Conservation (phyloP, 2,329 filamentous ascomycete species). For the Curvularia sp. region DNA sequence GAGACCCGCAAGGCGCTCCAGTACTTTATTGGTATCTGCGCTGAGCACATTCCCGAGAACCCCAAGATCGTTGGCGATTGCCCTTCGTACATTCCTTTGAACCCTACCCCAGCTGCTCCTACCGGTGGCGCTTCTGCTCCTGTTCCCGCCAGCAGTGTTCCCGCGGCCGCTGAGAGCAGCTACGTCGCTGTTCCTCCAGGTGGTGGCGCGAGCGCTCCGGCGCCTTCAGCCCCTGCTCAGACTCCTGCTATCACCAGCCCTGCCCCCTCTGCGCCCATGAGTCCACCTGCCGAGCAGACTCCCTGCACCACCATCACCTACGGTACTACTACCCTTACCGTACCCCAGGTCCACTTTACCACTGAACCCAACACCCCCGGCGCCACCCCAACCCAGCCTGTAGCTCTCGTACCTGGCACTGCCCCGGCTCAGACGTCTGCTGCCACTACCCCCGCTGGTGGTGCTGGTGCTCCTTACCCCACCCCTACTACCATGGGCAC, state of each 20-base stretch:
- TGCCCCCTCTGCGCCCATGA: slow-evolving; percentile 1
- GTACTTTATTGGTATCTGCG: slow-evolving; percentile 93
- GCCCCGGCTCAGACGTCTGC: slow-evolving; percentile 44
- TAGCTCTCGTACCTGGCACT: slow-evolving; percentile 48
- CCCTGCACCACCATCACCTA: slow-evolving; percentile 54
- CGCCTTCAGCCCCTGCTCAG: slow-evolving; percentile 7
- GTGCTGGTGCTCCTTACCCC: slow-evolving; percentile 30
- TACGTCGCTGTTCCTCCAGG: slow-evolving; percentile 14
- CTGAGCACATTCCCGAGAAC: slow-evolving; percentile 74
- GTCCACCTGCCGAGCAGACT: slow-evolving; percentile 8
- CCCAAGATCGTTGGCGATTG: slow-evolving; percentile 84
- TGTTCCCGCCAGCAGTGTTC: slow-evolving; percentile 12
- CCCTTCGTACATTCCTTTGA: slow-evolving; percentile 63
- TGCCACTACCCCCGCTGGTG: slow-evolving; percentile 19
- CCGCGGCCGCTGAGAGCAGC: slow-evolving; percentile 22
- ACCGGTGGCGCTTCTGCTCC: slow-evolving; percentile 21
- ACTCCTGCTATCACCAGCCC: slow-evolving; percentile 10
- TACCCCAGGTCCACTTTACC: slow-evolving; percentile 56
- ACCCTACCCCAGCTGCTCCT: slow-evolving; percentile 36
- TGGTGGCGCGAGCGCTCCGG: slow-evolving; percentile 9
- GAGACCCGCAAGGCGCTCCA: slow-evolving; percentile 74
- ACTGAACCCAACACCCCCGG: slow-evolving; percentile 46
- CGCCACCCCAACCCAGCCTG: slow-evolving; percentile 38
- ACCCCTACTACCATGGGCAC: slow-evolving; percentile 34
- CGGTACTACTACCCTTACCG: slow-evolving; percentile 54